Evolutionary conservation across 2,329 filamentous ascomycete genomes (phyloP).

Genomic region (Pyricularia sp.): DNA sequence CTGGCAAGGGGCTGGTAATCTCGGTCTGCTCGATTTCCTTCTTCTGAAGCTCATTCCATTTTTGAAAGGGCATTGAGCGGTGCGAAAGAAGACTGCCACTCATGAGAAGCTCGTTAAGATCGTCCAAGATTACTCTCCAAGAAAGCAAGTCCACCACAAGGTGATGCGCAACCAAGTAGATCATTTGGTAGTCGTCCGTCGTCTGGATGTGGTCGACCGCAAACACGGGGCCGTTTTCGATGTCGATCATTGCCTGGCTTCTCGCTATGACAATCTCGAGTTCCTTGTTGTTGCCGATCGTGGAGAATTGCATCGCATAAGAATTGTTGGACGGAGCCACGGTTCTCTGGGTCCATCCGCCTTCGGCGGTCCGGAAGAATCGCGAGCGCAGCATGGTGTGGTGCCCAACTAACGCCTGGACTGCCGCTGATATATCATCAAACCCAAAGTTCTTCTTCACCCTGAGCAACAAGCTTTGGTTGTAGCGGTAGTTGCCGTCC

Average conservation of each 20-base stretch:
- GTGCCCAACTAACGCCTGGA: conserved; percentile 37
- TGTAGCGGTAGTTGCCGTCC: conserved; percentile 35
- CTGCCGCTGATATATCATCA: conserved; percentile 35
- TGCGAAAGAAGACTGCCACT: conserved; percentile 33
- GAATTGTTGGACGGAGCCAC: conserved; percentile 28
- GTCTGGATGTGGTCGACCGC: conserved; percentile 37
- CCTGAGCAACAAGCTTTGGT: conserved; percentile 38
- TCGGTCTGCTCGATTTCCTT: conserved; percentile 22
- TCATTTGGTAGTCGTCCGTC: conserved; percentile 31
- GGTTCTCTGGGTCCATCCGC: conserved; percentile 37
- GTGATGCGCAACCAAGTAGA: conserved; percentile 42
- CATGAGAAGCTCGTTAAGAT: conserved; percentile 38
- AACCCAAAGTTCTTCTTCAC: conserved; percentile 29
- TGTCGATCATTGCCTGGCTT: conserved; percentile 34
- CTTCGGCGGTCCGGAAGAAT: conserved; percentile 23
- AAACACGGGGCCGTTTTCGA: conserved; percentile 41
- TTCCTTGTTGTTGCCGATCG: conserved; percentile 29
- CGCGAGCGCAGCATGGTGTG: conserved; percentile 42
- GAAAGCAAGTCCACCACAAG: conserved; percentile 41
- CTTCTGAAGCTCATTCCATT: conserved; percentile 38
- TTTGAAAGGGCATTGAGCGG: conserved; percentile 35
- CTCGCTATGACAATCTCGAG: conserved; percentile 28
- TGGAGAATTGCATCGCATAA: conserved; percentile 33
- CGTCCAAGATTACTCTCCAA: conserved; percentile 39
- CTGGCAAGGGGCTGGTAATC: conserved; percentile 23